A percentile compares a stretch with the other conserved stretches of the same genome.
Conservation (phyloP, 2,329 filamentous ascomycete species). For the Shiraia bambusicola region DNA sequence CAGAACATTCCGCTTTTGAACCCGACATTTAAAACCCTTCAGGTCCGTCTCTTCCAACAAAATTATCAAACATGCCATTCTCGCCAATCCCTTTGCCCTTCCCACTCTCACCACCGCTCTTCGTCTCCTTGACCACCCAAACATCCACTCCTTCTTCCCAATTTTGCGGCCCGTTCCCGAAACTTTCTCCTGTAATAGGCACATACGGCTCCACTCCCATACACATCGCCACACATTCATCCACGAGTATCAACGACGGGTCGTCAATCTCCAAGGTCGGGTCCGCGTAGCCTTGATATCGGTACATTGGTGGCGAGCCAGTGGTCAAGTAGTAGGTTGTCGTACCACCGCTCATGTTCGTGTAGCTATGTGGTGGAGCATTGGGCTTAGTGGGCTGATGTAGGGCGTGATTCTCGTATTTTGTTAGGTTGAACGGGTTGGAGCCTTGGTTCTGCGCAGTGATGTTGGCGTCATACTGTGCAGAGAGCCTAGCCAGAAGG, state of each 20-base stretch:
- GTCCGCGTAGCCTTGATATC: constrained; percentile 14
- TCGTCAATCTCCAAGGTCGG: constrained; percentile 3
- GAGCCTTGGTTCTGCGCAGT: neutral
- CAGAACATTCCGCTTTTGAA: no score
- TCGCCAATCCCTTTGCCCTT: no score
- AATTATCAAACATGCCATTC: no score
- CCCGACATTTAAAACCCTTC: no score
- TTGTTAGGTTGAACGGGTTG: neutral
- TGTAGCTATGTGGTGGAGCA: neutral
- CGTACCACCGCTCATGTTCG: neutral
- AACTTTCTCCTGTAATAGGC: constrained; percentile 3
- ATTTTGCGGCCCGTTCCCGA: neutral
- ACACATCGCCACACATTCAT: constrained; percentile 21
- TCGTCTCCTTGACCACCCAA: neutral
- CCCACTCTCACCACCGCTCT: neutral
- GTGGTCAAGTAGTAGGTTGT: constrained; percentile 12
- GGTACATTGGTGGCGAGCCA: constrained; percentile 14
- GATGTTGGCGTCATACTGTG: neutral
- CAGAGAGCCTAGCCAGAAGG: no score
- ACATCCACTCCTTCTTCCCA: neutral
- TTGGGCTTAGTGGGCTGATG: neutral
- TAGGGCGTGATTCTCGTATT: neutral
- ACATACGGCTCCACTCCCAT: constrained; percentile 16
- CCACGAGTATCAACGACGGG: constrained; percentile 10
- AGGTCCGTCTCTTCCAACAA: no score